Base-by-base conservation (phyloP, 1,139 yeast species). In the Entelexis sorbosivorans region DNA sequence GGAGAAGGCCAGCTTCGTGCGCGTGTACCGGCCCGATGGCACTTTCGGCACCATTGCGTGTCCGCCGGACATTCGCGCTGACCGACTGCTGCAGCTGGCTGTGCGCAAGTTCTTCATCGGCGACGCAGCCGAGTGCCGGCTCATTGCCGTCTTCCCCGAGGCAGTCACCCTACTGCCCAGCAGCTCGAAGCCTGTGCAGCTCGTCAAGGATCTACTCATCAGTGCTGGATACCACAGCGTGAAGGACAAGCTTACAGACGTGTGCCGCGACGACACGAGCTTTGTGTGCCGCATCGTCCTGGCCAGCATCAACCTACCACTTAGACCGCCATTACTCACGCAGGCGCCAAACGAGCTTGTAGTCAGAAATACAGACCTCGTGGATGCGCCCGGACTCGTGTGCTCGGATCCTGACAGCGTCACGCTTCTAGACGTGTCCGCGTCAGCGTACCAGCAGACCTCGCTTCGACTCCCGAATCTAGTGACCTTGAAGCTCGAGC, bases 191-290 rank as follows among this genome's bases (percentile, higher is more conserved):
- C 98, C 97, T 0, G 73, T 89, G 39, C 74, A 78, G 56, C 78
- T 86, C 51, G 95, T 89, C 65, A 77, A 81, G 63, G 82, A 84
- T 44, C 66, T 88, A 47, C 68, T 93, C 22, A 71, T 81, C 57
- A 69, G 84, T 42, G 82, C 88, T 64, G 99, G 98, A 1, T 91
- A 85, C 64, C 76, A 78, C 35, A 40, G 50, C 2, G 84, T 79
- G 48, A 72, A 76, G 17, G 97, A 89, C 64, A 79, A 81, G 48
- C 69, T 89, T 49, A 80, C 80, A 53, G 84, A 81, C 49, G 75
- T 88, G 51, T 96, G 96, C 32, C 74, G 95, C 54, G 94, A 86
- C 53, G 98, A 91, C 66, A 69, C 91, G 55, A 82, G 93, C 47
- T 88, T 81, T 63, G 72, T 93, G 42, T 86, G 93, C 66, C 86